Base-by-base conservation (phyloP, 2,329 filamentous ascomycete genomes). In the Lecanoromycetidae sp. region DNA sequence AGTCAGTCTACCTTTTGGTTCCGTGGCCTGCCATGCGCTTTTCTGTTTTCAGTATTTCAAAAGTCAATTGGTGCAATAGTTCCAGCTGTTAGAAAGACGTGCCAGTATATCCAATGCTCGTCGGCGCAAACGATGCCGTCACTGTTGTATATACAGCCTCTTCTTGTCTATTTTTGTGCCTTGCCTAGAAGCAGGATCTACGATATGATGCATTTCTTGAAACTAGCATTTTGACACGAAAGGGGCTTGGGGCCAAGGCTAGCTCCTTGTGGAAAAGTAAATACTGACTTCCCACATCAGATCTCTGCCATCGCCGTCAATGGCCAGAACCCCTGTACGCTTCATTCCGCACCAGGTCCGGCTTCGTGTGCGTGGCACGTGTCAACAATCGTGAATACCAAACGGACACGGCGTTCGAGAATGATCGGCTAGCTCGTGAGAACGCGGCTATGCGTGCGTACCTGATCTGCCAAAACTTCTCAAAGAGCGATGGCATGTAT, bases 341-440 rank as follows among this genome's bases (percentile, higher is more conserved):
- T 67, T 82, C 81, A 60, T 87, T 83, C 72, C 76, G 75, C 57
- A 80, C 80, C 59, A 69, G 74, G 55, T 77, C 72, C 58, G 88
- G 88, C 61, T 94, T 82, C 66, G 86, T 83, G 50, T 95, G 88
- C 71, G 81, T 87, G 49, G 90, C 94, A 48, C 77, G 91, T 54
- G 90, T 96, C 63, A 95, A 96, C 70, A 93, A 93, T 57, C 84
- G 90, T 61, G 87, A 94, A 71, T 96, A 95, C 70, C 86, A 88
- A 64, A 94, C 88, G 35, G 87, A 94, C 64, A 76, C 84, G 30
- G 77, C 82, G 54, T 94, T 91, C 68, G 80, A 84, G 62, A 84
- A 82, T 53, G 84, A 90, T 62, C 71, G 77, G 40, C 73, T 94
- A 55, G 90, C 90, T 38, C 85, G 87, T 61, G 88, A 96, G 65